phyloP scores from a whole-genome alignment of 345 rosid species.

The Citrus medica region DNA sequence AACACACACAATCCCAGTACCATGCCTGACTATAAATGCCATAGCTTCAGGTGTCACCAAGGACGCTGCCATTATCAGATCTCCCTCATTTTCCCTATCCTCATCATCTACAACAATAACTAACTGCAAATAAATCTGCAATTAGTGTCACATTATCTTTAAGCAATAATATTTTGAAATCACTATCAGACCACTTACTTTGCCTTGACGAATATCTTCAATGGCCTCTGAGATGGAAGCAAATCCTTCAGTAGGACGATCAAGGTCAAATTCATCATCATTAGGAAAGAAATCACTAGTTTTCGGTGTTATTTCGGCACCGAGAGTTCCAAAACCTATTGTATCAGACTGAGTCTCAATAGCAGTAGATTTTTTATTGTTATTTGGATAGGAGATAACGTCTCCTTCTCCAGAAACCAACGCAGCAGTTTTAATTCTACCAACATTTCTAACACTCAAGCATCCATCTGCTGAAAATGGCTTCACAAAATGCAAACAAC shows the following conservation, averaged over 20 bases:
- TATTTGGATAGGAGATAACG: slow-evolving; percentile 41
- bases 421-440: slow-evolving; percentile 39
- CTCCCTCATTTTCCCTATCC: slow-evolving; percentile 94
- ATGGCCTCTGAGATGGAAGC: slow-evolving; percentile 68
- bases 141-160: no score
- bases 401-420: slow-evolving; percentile 63
- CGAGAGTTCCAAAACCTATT: slow-evolving; percentile 28
- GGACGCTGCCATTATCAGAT: slow-evolving; percentile 83
- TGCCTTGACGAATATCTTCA: slow-evolving; percentile 72
- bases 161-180: no score
- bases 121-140: slow-evolving; percentile 30
- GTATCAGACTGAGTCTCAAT: slow-evolving; percentile 34
- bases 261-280: slow-evolving; percentile 63
- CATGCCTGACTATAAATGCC: slow-evolving; percentile 90
- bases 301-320: slow-evolving; percentile 37
- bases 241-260: slow-evolving; percentile 61
- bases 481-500: slow-evolving; percentile 19
- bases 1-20: slow-evolving; percentile 94
- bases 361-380: slow-evolving; percentile 18
- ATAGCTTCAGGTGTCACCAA: slow-evolving; percentile 77
- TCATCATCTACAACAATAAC: slow-evolving; percentile 97
- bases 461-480: slow-evolving; percentile 17
- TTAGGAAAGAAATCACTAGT: slow-evolving; percentile 24
- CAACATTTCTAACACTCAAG: slow-evolving; percentile 24
- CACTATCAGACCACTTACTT: slow-evolving; percentile 34